Conservation (phyloP, 768 basidiomycete genomes). For the Nidularia pulvinata region DNA sequence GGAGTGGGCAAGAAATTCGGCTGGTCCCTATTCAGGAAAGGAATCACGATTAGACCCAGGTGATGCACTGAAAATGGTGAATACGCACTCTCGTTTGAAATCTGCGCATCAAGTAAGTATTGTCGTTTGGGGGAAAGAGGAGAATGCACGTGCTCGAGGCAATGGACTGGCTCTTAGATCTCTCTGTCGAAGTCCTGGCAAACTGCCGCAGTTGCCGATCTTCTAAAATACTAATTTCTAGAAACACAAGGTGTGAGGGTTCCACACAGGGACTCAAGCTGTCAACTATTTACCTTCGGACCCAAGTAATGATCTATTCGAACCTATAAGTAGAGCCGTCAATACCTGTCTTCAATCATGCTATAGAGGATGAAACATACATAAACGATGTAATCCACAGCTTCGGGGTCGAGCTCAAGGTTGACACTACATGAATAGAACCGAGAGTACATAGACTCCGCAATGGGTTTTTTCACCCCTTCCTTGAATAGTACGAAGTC, state of each 20-base stretch:
- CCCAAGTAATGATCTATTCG: conserved; percentile 21
- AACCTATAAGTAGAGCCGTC: conserved; percentile 16
- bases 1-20: conserved; percentile 28
- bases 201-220: conserved; percentile 36
- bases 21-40: conserved; percentile 14
- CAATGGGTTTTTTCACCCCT: conserved; percentile 34
- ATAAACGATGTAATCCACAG: conserved; percentile 43
- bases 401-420: conserved; percentile 36
- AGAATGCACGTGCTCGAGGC: conserved; percentile 32
- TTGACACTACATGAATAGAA: conserved; percentile 39
- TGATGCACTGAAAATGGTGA: neutral
- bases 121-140: neutral
- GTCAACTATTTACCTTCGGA: neutral
- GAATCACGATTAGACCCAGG: neutral
- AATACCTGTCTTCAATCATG: neutral
- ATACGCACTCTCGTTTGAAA: conserved; percentile 28
- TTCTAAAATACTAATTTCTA: conserved; percentile 15
- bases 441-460: conserved; percentile 31
- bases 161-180: conserved; percentile 44
- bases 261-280: neutral
- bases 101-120: conserved; percentile 12
- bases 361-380: conserved; percentile 15
- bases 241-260: neutral
- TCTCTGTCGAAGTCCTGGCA: conserved; percentile 37
- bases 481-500: conserved; percentile 52